A percentile compares a stretch with the other conserved stretches of the same genome.
Evolutionary conservation across 2,329 filamentous ascomycete genomes (phyloP).

Genomic region (Colletotrichum coccodes): DNA sequence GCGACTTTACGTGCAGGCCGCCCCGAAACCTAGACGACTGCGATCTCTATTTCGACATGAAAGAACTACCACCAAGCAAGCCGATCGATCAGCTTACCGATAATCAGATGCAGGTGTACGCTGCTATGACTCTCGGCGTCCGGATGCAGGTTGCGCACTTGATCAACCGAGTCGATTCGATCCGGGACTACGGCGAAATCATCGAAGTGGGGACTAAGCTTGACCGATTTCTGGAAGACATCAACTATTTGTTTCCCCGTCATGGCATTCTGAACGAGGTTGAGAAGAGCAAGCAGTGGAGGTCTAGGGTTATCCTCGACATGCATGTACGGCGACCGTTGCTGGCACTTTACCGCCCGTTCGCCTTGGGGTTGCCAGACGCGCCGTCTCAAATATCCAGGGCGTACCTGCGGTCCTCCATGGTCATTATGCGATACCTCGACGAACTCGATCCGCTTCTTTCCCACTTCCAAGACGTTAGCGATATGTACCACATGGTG

Average conservation of each 20-base stretch:
- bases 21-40: slow-evolving; percentile 64
- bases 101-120: slow-evolving; percentile 64
- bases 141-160: slow-evolving; percentile 62
- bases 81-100: slow-evolving; percentile 64
- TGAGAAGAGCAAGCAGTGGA: slow-evolving; percentile 61
- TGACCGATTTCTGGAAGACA: slow-evolving; percentile 63
- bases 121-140: slow-evolving; percentile 58
- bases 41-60: slow-evolving; percentile 59
- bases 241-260: slow-evolving; percentile 62
- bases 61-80: slow-evolving; percentile 57
- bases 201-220: slow-evolving; percentile 64
- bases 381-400: slow-evolving; percentile 62
- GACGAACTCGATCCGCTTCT: slow-evolving; percentile 62
- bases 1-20: slow-evolving; percentile 63
- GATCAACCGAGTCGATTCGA: slow-evolving; percentile 60
- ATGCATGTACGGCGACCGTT: slow-evolving; percentile 64
- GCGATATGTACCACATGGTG: slow-evolving; percentile 63
- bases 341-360: slow-evolving; percentile 63
- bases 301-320: slow-evolving; percentile 61
- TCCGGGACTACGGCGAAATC: slow-evolving; percentile 64
- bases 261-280: slow-evolving; percentile 52
- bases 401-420: slow-evolving; percentile 63
- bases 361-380: slow-evolving; percentile 61
- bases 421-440: slow-evolving; percentile 64
- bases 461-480: slow-evolving; percentile 57